Evolutionary conservation across 179 eudicot genomes (phyloP).

Genomic region (Pouteria campechiana): DNA sequence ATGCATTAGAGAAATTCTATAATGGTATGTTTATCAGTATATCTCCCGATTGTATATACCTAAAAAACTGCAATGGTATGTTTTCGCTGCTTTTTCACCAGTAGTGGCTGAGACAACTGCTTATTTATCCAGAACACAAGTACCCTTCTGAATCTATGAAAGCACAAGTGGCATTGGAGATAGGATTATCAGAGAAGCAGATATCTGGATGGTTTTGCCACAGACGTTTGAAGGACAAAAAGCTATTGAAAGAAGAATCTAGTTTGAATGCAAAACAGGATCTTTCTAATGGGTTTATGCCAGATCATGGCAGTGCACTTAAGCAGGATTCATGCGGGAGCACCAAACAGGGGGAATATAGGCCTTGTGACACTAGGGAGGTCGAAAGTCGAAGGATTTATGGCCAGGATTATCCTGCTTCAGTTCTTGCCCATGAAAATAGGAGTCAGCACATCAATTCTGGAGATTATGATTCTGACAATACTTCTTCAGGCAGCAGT

Average conservation of each 20-base stretch:
- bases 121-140: constrained; percentile 55
- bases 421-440: constrained; percentile 37
- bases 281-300: constrained; percentile 66
- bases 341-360: constrained; percentile 69
- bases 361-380: constrained; percentile 53
- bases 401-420: constrained; percentile 31
- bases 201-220: constrained; percentile 99
- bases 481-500: constrained; percentile 77
- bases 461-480: constrained; percentile 29
- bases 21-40: constrained; percentile 26
- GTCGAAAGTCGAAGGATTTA: constrained; percentile 64
- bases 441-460: constrained; percentile 21
- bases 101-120: neutral
- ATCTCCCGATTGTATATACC: neutral
- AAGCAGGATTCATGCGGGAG: constrained; percentile 97
- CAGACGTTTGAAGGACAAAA: constrained; percentile 91
- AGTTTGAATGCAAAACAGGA: constrained; percentile 54
- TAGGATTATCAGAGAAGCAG: constrained; percentile 86
- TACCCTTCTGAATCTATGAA: constrained; percentile 77
- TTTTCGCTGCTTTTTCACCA: neutral
- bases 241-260: constrained; percentile 29
- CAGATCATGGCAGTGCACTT: constrained; percentile 79
- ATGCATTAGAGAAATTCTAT: constrained; percentile 69
- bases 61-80: neutral
- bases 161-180: constrained; percentile 44